Base-by-base conservation (phyloP, 192 early-diverging fungal species). In the Dimargaris xerosporica region DNA sequence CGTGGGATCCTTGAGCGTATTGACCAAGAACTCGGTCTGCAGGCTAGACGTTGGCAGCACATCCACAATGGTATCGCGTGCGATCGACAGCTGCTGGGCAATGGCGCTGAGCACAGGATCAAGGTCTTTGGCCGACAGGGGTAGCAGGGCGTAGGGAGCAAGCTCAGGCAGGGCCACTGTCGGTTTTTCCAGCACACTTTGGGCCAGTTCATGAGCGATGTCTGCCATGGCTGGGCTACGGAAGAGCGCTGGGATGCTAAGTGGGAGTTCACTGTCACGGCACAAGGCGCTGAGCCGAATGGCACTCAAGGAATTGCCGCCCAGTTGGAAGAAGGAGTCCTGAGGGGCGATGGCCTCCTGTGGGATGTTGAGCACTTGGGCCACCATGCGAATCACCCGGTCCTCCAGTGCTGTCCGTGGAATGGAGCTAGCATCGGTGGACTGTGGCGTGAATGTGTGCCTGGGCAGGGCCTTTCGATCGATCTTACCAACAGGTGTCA, bases 181-280 rank as follows among this genome's bases (percentile, higher is more conserved):
- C n/a, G n/a, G n/a, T 21, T 30, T 15, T 73, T 58, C 30, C 65
- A 70, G 54, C 73, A 71, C 7, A 23, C 10, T 5, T n/a, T n/a
- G n/a, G n/a, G n/a, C 13, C 6, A 5, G 50, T 13, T 21, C 19
- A 7, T 6, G 25, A 23, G 7, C 25, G 6, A n/a, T 6, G 7
- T 6, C 5, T 23, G 21, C 15, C 21, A 54, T 25, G 21, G 16
- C n/a, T 26, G 53, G 53, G 15, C 28, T 15, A 4, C 28, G 19
- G 26, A 54, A 28, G 29, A 54, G 3, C 26, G 19, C 25, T 17
- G 21, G n/a, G 25, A 54, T 28, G 2, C n/a, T 54, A 1, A 54
- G 53, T 9, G 25, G 19, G 3, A 54, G 29, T 4, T 26, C 53
- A 15, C 16, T 26, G n/a, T 29, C 15, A 4, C 53, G 19, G 28